These are phyloP conservation scores for Volvox carteri DNA, from an alignment of 163 green algal species.

Conservation along the genomic window DNA sequence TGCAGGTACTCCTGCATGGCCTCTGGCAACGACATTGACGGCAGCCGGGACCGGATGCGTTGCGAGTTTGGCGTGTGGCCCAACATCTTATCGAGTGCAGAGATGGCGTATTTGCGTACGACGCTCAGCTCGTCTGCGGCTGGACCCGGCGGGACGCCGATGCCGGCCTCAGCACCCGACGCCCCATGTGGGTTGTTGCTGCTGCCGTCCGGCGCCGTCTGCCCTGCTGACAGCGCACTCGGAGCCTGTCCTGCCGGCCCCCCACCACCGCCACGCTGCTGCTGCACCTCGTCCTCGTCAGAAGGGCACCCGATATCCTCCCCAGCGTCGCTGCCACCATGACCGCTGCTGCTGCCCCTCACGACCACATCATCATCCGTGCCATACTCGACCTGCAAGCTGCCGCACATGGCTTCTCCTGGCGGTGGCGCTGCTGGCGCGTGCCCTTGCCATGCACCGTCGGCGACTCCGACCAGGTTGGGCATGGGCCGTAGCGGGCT, in stretches of 20 bases:
- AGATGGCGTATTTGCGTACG: conserved; percentile 19
- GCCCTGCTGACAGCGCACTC: neutral
- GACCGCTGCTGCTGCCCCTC: conserved; percentile 21
- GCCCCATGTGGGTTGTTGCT: neutral
- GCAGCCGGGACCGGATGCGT: conserved; percentile 42
- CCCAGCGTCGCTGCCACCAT: neutral
- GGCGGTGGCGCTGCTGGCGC: neutral
- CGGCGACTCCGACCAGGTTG: neutral
- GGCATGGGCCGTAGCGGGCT: conserved; percentile 28
- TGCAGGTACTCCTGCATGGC: conserved; percentile 48
- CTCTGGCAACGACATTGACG: conserved; percentile 5
- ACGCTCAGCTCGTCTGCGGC: neutral
- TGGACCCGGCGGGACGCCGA: neutral
- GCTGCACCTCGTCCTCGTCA: neutral
- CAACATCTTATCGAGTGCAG: conserved; percentile 44
- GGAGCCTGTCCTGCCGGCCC: neutral
- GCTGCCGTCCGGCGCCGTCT: neutral
- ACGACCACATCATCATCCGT: conserved; percentile 36
- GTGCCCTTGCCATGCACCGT: neutral
- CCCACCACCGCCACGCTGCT: too few species aligned
- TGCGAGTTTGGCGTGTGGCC: conserved; percentile 47
- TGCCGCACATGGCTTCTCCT: neutral
- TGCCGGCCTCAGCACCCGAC: neutral
- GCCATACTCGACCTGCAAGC: neutral
- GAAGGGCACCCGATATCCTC: neutral